Base-by-base conservation (phyloP, 257 asterid species). In the Fraxinus anomala region DNA sequence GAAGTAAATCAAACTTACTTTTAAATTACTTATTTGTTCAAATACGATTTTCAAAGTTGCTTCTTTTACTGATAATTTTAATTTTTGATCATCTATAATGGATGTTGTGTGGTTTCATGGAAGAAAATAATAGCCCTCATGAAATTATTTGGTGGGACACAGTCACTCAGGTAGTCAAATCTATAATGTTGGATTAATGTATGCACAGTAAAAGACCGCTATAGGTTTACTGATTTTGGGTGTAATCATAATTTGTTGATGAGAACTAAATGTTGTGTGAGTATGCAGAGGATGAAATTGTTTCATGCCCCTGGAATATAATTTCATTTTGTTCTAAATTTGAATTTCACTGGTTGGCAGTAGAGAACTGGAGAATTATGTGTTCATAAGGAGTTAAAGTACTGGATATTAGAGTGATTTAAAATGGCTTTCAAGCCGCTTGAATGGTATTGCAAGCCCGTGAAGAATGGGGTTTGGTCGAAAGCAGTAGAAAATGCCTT, bases 401-500 rank as follows among this genome's bases (percentile, higher is more conserved):
- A 69, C 30, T 14, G 63, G 73, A 23, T 77, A 30, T 51, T 59
- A 69, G 79, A 70, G 75, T 73, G 81, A 36, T 68, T 77, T 44
- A 69, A 49, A 75, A 95, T 95, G 99, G 92, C 86, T 65, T 89
- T 90, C 86, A 75, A 89, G 88, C 93, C 96, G 49, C 76, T 92
- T 65, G 94, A 87, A 47, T 93, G 99, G 99, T 95, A 90, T 71
- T 95, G 98, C 86, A 84, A 86, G 89, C 97, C 98, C 26, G 93
- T 90, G 76, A 44, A 84, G 80, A 85, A 87, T 74, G 97, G 97
- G 76, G 86, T 90, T 24, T 95, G 98, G 99, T 87, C 96, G 33
- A 87, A 84, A 80, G 91, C 86, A 26, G 90, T 90, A 40, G 94
- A 95, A 56, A 93, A 91, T 87, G 96, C 97, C 23, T 95, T 95